These are phyloP conservation scores for Salix arbutifolia DNA, from an alignment of 345 rosid genomes.

Conservation along the genomic window DNA sequence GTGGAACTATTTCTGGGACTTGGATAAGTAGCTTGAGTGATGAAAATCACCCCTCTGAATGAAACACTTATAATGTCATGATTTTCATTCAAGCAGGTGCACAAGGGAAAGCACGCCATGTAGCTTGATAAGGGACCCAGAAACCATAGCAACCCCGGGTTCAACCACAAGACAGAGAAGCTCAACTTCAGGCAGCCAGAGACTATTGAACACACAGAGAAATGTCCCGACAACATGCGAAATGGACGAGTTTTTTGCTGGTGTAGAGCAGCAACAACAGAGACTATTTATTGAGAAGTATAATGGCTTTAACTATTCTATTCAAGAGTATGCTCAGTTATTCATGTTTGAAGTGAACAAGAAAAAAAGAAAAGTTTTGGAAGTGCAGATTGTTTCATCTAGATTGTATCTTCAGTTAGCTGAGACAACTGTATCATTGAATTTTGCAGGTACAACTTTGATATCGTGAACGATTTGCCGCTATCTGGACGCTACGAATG, in stretches of 20 bases:
- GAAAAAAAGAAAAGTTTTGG: neutral
- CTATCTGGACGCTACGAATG: conserved; percentile 78
- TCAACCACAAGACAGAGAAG: conserved; percentile 41
- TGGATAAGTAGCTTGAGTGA: neutral
- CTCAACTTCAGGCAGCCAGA: conserved; percentile 23
- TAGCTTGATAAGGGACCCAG: conserved; percentile 34
- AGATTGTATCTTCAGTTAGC: neutral
- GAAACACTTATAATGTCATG: neutral
- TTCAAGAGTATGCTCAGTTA: neutral
- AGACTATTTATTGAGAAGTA: conserved; percentile 61
- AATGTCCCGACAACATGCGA: conserved; percentile 46
- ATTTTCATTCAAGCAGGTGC: conserved; percentile 32
- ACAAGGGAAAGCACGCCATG: conserved; percentile 55
- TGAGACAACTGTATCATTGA: neutral
- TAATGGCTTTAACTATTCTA: neutral
- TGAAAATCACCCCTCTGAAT: neutral
- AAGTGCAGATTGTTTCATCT: neutral
- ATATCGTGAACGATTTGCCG: conserved; percentile 57
- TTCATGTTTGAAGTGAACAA: neutral
- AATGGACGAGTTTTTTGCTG: conserved; percentile 71
- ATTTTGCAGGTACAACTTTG: conserved; percentile 76
- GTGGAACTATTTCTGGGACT: neutral
- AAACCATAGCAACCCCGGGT: conserved; percentile 41
- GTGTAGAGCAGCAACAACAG: conserved; percentile 51
- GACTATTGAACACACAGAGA: conserved; percentile 21